Base-by-base conservation (phyloP, 139 green algal genomes). In the Asterochloris erici region DNA sequence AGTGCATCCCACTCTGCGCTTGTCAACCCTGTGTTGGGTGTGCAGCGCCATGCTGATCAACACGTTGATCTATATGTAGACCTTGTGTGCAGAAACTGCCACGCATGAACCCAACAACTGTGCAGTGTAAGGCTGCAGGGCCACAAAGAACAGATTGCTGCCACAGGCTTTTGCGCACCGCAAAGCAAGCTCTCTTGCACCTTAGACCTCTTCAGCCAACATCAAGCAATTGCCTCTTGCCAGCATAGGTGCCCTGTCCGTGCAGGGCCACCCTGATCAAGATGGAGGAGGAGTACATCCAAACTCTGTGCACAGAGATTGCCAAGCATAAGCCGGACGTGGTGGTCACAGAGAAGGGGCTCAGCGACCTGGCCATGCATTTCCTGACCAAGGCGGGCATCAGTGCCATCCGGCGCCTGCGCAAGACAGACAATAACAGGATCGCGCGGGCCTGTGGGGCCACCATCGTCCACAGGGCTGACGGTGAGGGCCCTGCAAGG, bases 351-450 rank as follows among this genome's bases (percentile, higher is more conserved):
- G 95, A 98, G 87, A 99, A 99, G 91, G 97, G 97, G 19, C 88
- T 99, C 47, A 93, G 82, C 26, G 97, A 99, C 87, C 92, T 99
- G 80, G 95, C 96, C 9, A 93, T 93, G 38, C 96, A 99, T 88
- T 97, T 95, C 89, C 89, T 98, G 15, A 93, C 89, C 64, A 98
- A 98, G 86, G 92, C 94, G 10, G 93, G 93, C 89, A 96, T 99
- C 81, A 92, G 87, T 21, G 97, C 96, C 84, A 98, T 99, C 87
- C 90, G 97, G 38, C 91, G 97, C n/a, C 84, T 99, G 84, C 91
- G 97, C 70, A 99, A 99, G 88, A 99, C 97, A 12, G 97, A 99
- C 89, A 99, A 99, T 93, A 99, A 99, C 92, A 92, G 96, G 83
- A 96, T 99, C 61, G 96, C 96, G 0, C 89, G 96, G 0, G 96